Evolutionary conservation across 305 asterid genomes (phyloP).

Genomic region (Lippia alba): DNA sequence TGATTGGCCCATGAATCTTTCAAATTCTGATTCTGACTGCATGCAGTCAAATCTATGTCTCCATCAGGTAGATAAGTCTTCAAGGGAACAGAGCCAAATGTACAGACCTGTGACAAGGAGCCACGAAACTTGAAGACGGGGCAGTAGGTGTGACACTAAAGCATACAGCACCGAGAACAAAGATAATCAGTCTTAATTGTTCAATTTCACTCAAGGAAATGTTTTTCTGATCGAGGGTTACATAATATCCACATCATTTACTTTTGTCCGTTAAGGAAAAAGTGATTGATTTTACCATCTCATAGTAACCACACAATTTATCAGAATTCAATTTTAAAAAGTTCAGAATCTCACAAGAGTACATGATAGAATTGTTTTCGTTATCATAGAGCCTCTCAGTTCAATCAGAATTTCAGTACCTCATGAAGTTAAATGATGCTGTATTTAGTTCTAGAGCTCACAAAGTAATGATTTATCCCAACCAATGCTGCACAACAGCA

Average conservation of each 20-base stretch:
- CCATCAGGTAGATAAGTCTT: constrained; percentile 96
- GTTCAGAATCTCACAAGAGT: constrained; percentile 19
- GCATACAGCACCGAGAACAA: constrained; percentile 5
- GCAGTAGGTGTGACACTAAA: constrained; percentile 6
- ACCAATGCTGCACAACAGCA: neutral
- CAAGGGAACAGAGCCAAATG: constrained; percentile 97
- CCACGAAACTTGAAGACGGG: constrained; percentile 7
- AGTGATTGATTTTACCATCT: too few species aligned
- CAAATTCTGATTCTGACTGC: constrained; percentile 66
- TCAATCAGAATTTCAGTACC: neutral
- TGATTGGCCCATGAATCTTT: constrained; percentile 88
- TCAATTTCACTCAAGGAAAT: neutral
- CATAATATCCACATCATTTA: too few species aligned
- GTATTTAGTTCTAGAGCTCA: constrained; percentile 9
- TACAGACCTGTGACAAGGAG: constrained; percentile 62
- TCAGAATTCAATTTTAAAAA: neutral
- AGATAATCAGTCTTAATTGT: constrained; percentile 1
- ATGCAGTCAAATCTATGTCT: constrained; percentile 89
- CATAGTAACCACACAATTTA: too few species aligned
- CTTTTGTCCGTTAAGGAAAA: too few species aligned
- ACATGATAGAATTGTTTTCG: neutral
- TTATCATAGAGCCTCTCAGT: neutral
- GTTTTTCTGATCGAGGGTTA: neutral
- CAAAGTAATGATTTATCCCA: constrained; percentile 1
- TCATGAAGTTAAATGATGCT: neutral